phyloP scores from a whole-genome alignment of 2,329 filamentous ascomycete genomes.

The Hypoxylon sp. region DNA sequence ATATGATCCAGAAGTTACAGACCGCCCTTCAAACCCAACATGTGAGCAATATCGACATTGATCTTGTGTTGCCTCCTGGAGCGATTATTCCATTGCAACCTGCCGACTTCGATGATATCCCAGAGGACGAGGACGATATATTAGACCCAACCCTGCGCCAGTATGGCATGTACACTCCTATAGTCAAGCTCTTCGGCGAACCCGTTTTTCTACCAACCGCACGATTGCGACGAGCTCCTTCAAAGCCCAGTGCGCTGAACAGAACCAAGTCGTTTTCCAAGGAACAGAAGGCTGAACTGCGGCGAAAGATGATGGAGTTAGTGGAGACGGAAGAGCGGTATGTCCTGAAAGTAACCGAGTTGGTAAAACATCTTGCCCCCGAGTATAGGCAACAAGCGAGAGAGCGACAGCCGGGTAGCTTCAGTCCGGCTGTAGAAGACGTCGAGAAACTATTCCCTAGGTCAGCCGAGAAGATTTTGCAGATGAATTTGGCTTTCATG shows the following conservation, averaged over 20 bases:
- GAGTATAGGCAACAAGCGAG: conserved; percentile 81
- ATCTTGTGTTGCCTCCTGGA: conserved; percentile 84
- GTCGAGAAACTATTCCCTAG: conserved; percentile 83
- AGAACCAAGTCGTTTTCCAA: conserved; percentile 81
- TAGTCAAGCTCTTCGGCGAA: conserved; percentile 84
- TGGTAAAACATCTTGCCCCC: conserved; percentile 83
- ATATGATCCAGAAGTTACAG: conserved; percentile 79
- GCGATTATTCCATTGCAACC: conserved; percentile 74
- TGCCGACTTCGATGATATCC: conserved; percentile 69
- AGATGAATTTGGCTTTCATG: conserved; percentile 85
- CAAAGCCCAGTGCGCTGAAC: conserved; percentile 84
- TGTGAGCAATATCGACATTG: conserved; percentile 86
- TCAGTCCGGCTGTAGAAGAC: conserved; percentile 78
- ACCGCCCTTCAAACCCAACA: conserved; percentile 83
- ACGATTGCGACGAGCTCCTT: conserved; percentile 85
- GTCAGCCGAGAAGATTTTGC: conserved; percentile 82
- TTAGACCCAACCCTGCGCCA: conserved; percentile 73
- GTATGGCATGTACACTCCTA: conserved; percentile 81
- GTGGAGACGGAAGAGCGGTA: conserved; percentile 96
- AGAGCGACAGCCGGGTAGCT: conserved; percentile 67
- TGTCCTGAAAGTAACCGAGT: conserved; percentile 84
- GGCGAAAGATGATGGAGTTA: conserved; percentile 89
- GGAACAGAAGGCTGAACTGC: conserved; percentile 84
- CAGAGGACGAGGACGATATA: conserved; percentile 73
- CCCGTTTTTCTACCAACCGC: conserved; percentile 89